These are phyloP conservation scores for Orobanche coerulescens DNA, from an alignment of 257 asterid species.

Conservation along the genomic window DNA sequence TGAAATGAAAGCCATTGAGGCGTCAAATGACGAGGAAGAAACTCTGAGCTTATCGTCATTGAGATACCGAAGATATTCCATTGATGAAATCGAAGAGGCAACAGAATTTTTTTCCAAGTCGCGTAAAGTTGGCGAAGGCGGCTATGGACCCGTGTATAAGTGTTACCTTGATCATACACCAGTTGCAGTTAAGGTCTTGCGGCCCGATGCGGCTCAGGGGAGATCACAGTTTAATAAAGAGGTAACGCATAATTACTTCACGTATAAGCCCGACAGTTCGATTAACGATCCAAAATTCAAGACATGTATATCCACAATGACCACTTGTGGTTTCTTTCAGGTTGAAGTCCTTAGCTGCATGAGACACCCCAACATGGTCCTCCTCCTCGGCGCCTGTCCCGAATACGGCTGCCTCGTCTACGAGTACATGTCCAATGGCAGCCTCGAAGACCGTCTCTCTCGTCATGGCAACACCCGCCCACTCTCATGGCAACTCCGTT, in stretches of 20 bases:
- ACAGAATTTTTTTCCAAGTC: conserved; percentile 44
- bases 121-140: conserved; percentile 84
- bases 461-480: conserved; percentile 38
- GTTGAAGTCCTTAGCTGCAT: conserved; percentile 76
- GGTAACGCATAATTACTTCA: conserved; percentile 30
- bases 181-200: conserved; percentile 76
- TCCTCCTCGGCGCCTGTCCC: conserved; percentile 90
- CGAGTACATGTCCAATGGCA: conserved; percentile 79
- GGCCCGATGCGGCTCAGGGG: conserved; percentile 89
- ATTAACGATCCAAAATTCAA: too few relatives aligned
- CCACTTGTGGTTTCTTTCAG: conserved; percentile 25
- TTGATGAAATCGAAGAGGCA: conserved; percentile 83
- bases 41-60: conserved; percentile 10
- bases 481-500: conserved; percentile 78
- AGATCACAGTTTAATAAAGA: conserved; percentile 77
- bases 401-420: conserved; percentile 84
- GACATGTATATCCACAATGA: background rate
- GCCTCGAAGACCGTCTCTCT: conserved; percentile 69
- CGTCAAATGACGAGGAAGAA: conserved; percentile 25
- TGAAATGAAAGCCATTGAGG: conserved; percentile 36
- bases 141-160: conserved; percentile 87
- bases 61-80: conserved; percentile 52
- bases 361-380: conserved; percentile 89
- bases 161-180: conserved; percentile 76
- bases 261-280: too few relatives aligned